These are phyloP conservation scores for Trypanosoma congolense DNA, from an alignment of 208 protist genomes.

Conservation along the genomic window DNA sequence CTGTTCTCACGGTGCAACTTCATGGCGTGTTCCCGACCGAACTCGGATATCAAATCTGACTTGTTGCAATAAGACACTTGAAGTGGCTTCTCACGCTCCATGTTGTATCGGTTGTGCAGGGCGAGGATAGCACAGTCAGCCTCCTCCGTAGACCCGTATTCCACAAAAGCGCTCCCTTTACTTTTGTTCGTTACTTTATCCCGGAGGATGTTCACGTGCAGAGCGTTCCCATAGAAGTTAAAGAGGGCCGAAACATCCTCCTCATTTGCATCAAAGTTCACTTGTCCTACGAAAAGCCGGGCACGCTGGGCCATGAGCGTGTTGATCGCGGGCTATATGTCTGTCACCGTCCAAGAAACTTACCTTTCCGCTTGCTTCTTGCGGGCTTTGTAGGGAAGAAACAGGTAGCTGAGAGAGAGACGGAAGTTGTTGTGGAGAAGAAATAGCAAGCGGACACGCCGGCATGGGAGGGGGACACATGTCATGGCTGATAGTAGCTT, in stretches of 20 bases:
- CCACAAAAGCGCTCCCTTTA: constrained; percentile 55
- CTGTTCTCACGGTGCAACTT: constrained; percentile 53
- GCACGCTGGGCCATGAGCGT: constrained; percentile 15
- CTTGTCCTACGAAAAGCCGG: constrained; percentile 66
- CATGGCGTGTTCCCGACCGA: constrained; percentile 56
- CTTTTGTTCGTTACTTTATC: constrained; percentile 49
- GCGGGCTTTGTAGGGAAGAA: too few species aligned
- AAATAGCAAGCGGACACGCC: too few species aligned
- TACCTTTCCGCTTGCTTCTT: too few species aligned
- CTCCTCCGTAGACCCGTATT: constrained; percentile 57
- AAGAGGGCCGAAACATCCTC: constrained; percentile 60
- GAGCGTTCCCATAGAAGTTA: constrained; percentile 65
- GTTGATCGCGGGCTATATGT: too few species aligned
- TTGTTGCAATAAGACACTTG: constrained; percentile 73
- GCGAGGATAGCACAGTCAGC: constrained; percentile 69
- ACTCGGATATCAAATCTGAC: constrained; percentile 53
- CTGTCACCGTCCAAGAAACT: too few species aligned
- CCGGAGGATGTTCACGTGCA: constrained; percentile 67
- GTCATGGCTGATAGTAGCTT: too few species aligned
- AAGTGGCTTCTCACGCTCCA: constrained; percentile 71
- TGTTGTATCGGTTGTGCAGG: constrained; percentile 61
- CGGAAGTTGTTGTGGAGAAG: too few species aligned
- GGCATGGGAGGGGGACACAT: too few species aligned
- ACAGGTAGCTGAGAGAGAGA: too few species aligned
- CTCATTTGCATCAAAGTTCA: constrained; percentile 69